phyloP scores from a whole-genome alignment of 257 asterid genomes.

The Lycium barbarum region DNA sequence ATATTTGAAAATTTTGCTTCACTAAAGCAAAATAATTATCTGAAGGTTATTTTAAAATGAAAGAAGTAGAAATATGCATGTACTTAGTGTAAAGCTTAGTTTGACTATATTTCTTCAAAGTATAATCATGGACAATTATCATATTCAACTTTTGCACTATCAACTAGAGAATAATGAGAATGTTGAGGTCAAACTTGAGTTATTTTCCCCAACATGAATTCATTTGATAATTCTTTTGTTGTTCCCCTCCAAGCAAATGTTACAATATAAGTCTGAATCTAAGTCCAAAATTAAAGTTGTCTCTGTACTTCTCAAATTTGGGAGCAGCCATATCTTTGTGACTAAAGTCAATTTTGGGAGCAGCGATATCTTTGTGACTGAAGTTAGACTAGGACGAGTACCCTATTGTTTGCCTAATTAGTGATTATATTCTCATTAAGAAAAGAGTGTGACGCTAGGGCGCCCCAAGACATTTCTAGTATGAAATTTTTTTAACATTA shows the following conservation, averaged over 20 bases:
- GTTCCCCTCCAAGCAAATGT: too few relatives aligned
- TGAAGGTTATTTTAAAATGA: background rate
- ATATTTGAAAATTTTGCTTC: background rate
- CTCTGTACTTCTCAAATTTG: background rate
- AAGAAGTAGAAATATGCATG: background rate
- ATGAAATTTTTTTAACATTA: too few relatives aligned
- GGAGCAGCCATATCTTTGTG: background rate
- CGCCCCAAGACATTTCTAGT: too few relatives aligned
- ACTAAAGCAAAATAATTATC: background rate
- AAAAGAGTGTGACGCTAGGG: too few relatives aligned
- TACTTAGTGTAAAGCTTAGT: background rate
- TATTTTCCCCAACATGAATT: too few relatives aligned
- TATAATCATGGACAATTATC: too few relatives aligned
- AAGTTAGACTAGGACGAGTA: background rate
- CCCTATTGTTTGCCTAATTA: background rate
- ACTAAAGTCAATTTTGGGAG: background rate
- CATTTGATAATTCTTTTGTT: too few relatives aligned
- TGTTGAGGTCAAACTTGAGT: too few relatives aligned
- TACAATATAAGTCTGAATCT: too few relatives aligned
- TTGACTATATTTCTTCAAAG: background rate
- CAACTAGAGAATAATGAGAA: too few relatives aligned
- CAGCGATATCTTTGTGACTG: background rate
- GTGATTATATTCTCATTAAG: background rate
- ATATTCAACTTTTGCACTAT: too few relatives aligned
- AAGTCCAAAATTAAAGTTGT: background rate